Base-by-base conservation (phyloP, 1,284 basidiomycete genomes). In the Malassezia cuniculi region DNA sequence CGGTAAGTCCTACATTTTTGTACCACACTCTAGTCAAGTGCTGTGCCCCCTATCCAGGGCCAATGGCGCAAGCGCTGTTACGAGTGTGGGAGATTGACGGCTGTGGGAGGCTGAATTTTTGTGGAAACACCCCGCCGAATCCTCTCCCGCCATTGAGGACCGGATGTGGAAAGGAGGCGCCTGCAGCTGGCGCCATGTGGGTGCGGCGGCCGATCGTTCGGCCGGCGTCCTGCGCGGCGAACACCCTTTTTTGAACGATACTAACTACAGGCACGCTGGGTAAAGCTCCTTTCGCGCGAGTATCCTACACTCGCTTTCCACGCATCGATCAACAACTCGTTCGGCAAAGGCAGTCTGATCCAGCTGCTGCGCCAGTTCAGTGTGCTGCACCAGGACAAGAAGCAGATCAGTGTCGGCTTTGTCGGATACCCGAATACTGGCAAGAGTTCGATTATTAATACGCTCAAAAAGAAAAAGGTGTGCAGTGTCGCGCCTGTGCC, bases 361-460 rank as follows among this genome's bases (percentile, higher is more conserved):
- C 87, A 94, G 69, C 78, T 97, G 25, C 76, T 99, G 29, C 80
- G 93, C 22, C 90, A 97, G 68, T 99, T 97, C 70, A 85, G 86
- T 8, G 84, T 85, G 49, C 77, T 97, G 25, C 90, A 95, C 71
- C 85, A 86, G 10, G 93, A 97, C 74, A 94, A 93, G 75, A 97
- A 95, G 72, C 90, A 97, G 70, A 95, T 99, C 64, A 90, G 85
- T 22, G 86, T 99, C 50, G 90, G 90, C 8, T 86, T 97, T 66
- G 78, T 99, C 53, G 90, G 93, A 34, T 99, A 99, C 70, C 90
- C 93, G 4, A 97, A 99, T 68, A 87, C 94, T 39, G 90, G 93
- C 32, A 99, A 97, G 71, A 85, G 82, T 49, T 83, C 80, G 59
- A 85, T 97, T 54, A 97, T 97, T 73, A 97, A 99, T 72, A 95